These are phyloP conservation scores for Didymella arachidicola DNA, from an alignment of 2,329 filamentous ascomycete species.

Conservation along the genomic window DNA sequence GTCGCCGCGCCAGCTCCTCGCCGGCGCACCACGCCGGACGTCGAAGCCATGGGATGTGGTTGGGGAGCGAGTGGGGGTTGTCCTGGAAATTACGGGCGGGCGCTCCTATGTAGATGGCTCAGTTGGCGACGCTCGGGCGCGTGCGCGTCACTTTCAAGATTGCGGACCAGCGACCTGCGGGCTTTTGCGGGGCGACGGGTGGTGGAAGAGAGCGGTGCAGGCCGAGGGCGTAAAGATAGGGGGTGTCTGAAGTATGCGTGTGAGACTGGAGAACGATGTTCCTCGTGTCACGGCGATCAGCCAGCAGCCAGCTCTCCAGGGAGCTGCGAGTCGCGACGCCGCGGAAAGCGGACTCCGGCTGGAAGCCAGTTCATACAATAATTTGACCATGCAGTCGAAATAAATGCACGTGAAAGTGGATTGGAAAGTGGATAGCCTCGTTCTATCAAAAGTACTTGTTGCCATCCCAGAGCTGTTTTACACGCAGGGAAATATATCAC, in stretches of 20 bases:
- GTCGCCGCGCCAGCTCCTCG: constrained; percentile 66
- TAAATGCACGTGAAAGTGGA: neutral
- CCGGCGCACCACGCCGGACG: constrained; percentile 75
- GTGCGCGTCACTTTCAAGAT: constrained; percentile 34
- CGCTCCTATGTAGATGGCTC: constrained; percentile 45
- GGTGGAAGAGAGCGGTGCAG: constrained; percentile 21
- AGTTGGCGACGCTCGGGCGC: constrained; percentile 46
- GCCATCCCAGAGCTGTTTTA: constrained; percentile 50
- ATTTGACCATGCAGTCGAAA: neutral
- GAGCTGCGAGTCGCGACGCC: neutral
- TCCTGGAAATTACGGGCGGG: constrained; percentile 43
- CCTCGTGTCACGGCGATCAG: constrained; percentile 28
- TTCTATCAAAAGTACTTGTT: constrained; percentile 49
- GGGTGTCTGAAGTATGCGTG: constrained; percentile 18
- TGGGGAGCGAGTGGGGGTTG: constrained; percentile 39
- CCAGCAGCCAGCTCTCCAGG: constrained; percentile 7
- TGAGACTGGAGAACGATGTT: constrained; percentile 25
- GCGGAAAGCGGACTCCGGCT: constrained; percentile 10
- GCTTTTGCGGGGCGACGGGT: constrained; percentile 23
- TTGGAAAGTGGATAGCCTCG: constrained; percentile 43
- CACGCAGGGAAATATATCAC: constrained; percentile 50
- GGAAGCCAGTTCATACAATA: neutral
- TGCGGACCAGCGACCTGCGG: constrained; percentile 13
- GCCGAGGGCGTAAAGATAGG: constrained; percentile 28
- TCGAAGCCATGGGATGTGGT: constrained; percentile 66